These are phyloP conservation scores for Exophiala dermatitidis DNA, from an alignment of 2,329 filamentous ascomycete genomes.

Conservation along the genomic window DNA sequence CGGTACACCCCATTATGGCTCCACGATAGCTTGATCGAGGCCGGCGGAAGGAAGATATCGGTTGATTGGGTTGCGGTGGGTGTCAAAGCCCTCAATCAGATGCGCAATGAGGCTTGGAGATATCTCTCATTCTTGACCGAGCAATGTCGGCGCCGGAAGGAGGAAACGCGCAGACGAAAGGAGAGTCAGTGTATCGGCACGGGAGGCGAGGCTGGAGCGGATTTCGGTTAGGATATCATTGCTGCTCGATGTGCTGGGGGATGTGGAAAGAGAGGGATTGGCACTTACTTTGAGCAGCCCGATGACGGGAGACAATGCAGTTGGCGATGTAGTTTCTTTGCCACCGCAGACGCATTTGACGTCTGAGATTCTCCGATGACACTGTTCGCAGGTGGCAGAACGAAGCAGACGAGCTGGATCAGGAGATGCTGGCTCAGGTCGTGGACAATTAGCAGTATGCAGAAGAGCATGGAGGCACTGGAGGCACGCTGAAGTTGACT, in stretches of 20 bases:
- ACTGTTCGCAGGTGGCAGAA: background rate
- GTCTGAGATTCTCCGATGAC: no score
- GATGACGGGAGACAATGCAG: background rate
- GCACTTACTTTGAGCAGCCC: background rate
- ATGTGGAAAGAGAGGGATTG: background rate
- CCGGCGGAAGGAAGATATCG: background rate
- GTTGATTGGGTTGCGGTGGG: background rate
- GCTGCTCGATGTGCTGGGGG: background rate
- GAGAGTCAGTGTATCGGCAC: background rate
- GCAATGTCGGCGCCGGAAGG: background rate
- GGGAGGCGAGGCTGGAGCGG: background rate
- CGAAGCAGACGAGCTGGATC: background rate
- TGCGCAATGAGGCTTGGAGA: background rate
- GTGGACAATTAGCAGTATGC: background rate
- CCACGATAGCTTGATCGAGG: background rate
- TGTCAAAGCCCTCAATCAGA: background rate
- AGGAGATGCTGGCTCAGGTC: background rate
- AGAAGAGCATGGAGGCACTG: background rate
- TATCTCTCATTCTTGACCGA: conserved; percentile 2
- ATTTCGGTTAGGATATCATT: background rate
- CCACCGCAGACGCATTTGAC: background rate
- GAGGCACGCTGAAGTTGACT: background rate
- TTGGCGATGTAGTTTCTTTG: background rate
- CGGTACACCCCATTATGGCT: conserved; percentile 40
- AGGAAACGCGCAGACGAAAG: background rate